A percentile compares a stretch with the other conserved stretches of the same genome.
Evolutionary conservation across 441 rosid genomes (phyloP).

Genomic region (Corymbia citriodora): DNA sequence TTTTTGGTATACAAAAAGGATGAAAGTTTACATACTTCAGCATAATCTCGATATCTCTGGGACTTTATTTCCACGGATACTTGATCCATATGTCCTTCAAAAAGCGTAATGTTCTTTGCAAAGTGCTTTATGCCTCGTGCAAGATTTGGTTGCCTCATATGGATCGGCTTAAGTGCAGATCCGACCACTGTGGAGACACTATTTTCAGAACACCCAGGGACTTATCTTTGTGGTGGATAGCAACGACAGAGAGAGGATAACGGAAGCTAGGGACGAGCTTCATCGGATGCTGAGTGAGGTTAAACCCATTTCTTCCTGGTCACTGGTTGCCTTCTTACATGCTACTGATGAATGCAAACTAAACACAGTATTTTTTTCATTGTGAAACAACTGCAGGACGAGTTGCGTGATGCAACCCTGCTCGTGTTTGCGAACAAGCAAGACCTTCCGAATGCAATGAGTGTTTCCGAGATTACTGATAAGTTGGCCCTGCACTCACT

Average conservation of each 20-base stretch:
- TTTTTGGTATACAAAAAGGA: not conserved
- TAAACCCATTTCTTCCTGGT: not conserved
- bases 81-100: not conserved
- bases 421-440: constrained; percentile 67
- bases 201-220: constrained; percentile 59
- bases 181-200: constrained; percentile 64
- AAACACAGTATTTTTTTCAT: not conserved
- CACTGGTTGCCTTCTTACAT: not conserved
- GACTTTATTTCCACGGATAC: not conserved
- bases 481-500: constrained; percentile 62
- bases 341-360: not conserved
- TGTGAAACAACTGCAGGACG: constrained; percentile 22
- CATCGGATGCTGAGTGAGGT: constrained; percentile 62
- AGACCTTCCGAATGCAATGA: constrained; percentile 60
- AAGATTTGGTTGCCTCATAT: not conserved
- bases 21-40: not conserved
- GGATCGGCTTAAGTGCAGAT: constrained; percentile 19
- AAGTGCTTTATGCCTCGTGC: not conserved
- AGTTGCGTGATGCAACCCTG: constrained; percentile 36
- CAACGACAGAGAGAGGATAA: constrained; percentile 45
- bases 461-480: constrained; percentile 49
- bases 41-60: not conserved
- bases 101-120: not conserved
- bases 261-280: constrained; percentile 58
- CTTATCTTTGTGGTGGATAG: constrained; percentile 67